Evolutionary conservation across 2,329 filamentous ascomycete species (phyloP), one percentile per base, ranked within the genome.

Genomic region (Pseudomassariella vexata): DNA sequence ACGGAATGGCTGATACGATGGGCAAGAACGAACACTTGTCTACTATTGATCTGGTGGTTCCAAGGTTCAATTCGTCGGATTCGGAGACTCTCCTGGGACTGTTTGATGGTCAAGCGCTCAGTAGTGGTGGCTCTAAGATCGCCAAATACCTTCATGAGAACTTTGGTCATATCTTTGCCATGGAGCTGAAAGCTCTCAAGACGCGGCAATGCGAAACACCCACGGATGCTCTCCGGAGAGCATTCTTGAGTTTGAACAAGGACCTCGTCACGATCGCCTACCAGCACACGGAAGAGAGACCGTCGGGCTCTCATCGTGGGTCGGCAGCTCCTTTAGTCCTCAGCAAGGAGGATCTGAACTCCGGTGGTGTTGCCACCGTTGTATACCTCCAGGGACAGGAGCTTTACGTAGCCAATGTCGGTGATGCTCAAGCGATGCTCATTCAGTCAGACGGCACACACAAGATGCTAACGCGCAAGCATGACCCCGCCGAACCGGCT

Each of bases 111-210:
- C 86, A 95, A 54, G 76, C 82, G n/a, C 70, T 94, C 36, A 85
- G 86, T 3, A 88, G 78, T 39, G 85, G 89, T 39, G 94, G 92
- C 25, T 95, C 89, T 40, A 94, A 94, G 63, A 86, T 98, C 46
- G 89, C 92, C 43, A 96, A 95, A 56, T 98, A 86, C 50, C 66
- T 98, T 19, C 90, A 98, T 53, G 92, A 98, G 61, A 90, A 95
- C 52, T 95, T 98, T 58, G 85, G 85, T 16, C 74, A 82, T 38
- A 82, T 87, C 11, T 92, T 98, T 49, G 76, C 76, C 5, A 73
- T 82, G 34, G 90, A 98, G 59, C 60, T 98, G 31, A 87, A 86
- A 43, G 75, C 69, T 36, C 56, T 94, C 23, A 83, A 82, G 47
- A 66, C 63, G 7, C 64, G 76, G n/a, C 60, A 71, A 19, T 66